phyloP scores from a whole-genome alignment of 108 stramenopile genomes.

The Fistulifera solaris region DNA sequence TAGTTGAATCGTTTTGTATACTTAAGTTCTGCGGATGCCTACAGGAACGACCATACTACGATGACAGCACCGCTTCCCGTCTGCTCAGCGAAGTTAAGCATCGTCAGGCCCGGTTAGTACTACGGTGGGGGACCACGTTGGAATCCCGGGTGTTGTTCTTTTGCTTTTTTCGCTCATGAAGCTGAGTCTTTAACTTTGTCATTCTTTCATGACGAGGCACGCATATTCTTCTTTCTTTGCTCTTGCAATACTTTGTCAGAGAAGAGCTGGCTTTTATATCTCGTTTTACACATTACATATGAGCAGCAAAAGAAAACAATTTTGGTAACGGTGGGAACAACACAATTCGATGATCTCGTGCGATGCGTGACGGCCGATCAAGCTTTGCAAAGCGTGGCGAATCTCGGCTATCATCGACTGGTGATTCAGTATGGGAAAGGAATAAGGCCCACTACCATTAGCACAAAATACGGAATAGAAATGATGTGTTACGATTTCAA shows the following conservation, averaged over 20 bases:
- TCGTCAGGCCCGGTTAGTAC: constrained; percentile 17
- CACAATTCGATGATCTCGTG: constrained; percentile 77
- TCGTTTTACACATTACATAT: neutral
- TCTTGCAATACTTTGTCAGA: too few relatives aligned
- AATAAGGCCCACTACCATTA: constrained; percentile 22
- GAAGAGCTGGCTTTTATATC: too few relatives aligned
- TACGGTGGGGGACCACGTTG: constrained; percentile 40
- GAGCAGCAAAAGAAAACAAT: constrained; percentile 19
- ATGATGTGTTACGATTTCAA: constrained; percentile 59
- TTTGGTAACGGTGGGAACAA: constrained; percentile 95
- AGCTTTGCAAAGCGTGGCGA: constrained; percentile 46
- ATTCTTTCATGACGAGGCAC: too few relatives aligned
- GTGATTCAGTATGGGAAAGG: constrained; percentile 78
- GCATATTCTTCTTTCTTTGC: too few relatives aligned
- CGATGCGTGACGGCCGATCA: constrained; percentile 34
- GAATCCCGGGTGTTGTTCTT: constrained; percentile 69
- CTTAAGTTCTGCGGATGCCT: too few relatives aligned
- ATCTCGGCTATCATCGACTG: constrained; percentile 32
- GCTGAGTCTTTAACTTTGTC: too few relatives aligned
- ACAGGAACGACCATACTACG: constrained; percentile 63
- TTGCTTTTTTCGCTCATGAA: constrained; percentile 15
- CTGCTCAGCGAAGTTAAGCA: constrained; percentile 81
- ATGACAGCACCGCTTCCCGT: constrained; percentile 81
- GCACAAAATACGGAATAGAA: constrained; percentile 3
- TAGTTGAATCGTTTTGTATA: too few relatives aligned